Evolutionary conservation across 257 asterid genomes (phyloP).

Genomic region (Capsicum baccatum): DNA sequence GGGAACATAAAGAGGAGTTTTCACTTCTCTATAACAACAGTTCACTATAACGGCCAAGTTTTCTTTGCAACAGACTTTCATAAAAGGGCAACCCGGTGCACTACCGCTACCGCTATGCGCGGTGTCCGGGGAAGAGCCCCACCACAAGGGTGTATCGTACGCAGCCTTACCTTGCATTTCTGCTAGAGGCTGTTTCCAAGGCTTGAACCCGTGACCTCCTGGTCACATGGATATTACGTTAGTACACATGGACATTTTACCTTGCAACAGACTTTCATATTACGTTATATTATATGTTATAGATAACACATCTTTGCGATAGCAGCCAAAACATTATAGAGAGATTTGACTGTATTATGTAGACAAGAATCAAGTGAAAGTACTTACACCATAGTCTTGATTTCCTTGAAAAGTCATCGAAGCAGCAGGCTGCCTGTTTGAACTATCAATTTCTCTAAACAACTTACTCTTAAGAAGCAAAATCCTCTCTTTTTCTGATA

Average conservation of each 20-base stretch:
- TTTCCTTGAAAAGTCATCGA: slow-evolving; percentile 39
- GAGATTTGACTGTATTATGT: background rate
- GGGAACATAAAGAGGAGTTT: background rate
- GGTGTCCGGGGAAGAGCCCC: too few relatives aligned
- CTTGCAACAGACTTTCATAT: background rate
- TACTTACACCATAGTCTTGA: slow-evolving; percentile 60
- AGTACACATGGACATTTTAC: background rate
- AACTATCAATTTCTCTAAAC: slow-evolving; percentile 47
- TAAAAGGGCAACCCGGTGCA: background rate
- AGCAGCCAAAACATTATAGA: background rate
- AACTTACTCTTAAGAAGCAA: slow-evolving; percentile 62
- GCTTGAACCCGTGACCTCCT: too few relatives aligned
- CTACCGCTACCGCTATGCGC: too few relatives aligned
- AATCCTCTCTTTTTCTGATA: slow-evolving; percentile 59
- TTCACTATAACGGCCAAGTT: background rate
- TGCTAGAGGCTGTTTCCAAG: too few relatives aligned
- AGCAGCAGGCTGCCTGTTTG: slow-evolving; percentile 33
- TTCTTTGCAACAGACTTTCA: background rate
- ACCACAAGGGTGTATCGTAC: too few relatives aligned
- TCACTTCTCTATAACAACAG: background rate
- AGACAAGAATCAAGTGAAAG: background rate
- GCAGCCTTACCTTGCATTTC: too few relatives aligned
- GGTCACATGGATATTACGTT: too few relatives aligned
- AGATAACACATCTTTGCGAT: background rate
- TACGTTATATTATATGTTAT: background rate